These are phyloP conservation scores for Yamadazyma siamensis DNA, from an alignment of 1,139 yeast genomes.

Conservation along the genomic window DNA sequence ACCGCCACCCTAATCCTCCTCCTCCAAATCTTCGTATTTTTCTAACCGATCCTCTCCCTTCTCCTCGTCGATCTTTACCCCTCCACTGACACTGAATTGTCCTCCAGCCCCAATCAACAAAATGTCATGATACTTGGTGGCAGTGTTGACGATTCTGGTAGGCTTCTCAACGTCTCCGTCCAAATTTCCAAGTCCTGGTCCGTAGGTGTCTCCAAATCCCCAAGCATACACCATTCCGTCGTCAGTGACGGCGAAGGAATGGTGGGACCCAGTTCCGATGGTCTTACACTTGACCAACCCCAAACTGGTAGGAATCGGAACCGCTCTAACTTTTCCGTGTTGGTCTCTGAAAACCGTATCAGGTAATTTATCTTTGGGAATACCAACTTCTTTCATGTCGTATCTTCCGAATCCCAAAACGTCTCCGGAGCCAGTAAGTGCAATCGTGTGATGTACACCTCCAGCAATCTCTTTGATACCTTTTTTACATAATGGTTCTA, in stretches of 20 bases:
- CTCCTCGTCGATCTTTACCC: constrained; percentile 64
- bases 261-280: constrained; percentile 87
- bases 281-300: constrained; percentile 47
- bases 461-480: constrained; percentile 68
- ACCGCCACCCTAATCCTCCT: constrained; percentile 2
- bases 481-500: constrained; percentile 55
- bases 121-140: constrained; percentile 77
- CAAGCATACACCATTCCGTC: constrained; percentile 89
- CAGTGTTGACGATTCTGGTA: constrained; percentile 86
- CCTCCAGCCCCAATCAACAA: constrained; percentile 85
- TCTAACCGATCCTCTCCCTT: constrained; percentile 57
- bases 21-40: constrained; percentile 44
- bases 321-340: constrained; percentile 80
- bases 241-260: constrained; percentile 77
- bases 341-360: constrained; percentile 71
- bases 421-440: constrained; percentile 67
- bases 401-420: constrained; percentile 85
- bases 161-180: constrained; percentile 89
- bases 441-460: constrained; percentile 92
- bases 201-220: constrained; percentile 98
- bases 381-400: constrained; percentile 91
- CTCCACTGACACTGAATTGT: constrained; percentile 88
- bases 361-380: constrained; percentile 58
- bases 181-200: constrained; percentile 88
- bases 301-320: constrained; percentile 78